Evolutionary conservation across 495 filamentous ascomycete species (phyloP).

Genomic region (Trichoderma parareesei): DNA sequence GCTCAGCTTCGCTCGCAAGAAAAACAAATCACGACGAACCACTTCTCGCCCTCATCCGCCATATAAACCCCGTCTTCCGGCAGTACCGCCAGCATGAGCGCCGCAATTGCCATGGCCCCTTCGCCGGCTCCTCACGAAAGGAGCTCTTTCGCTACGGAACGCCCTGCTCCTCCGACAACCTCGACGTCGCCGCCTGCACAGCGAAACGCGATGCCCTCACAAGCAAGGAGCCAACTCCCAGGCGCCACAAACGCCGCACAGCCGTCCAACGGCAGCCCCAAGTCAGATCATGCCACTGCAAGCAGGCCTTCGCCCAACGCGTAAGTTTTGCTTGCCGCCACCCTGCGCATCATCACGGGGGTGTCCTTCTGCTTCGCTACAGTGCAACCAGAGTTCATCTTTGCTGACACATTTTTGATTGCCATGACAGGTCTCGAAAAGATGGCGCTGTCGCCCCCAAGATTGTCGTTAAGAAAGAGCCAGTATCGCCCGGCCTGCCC

Average conservation of each 20-base stretch:
- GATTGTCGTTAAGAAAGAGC: conserved; percentile 95
- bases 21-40: not conserved
- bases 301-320: conserved; percentile 43
- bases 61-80: not conserved
- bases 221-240: conserved; percentile 15
- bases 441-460: conserved; percentile 49
- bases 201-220: not conserved
- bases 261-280: conserved; percentile 45
- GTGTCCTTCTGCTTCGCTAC: conserved; percentile 14
- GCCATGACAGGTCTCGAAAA: conserved; percentile 40
- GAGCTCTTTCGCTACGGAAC: conserved; percentile 32
- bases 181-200: conserved; percentile 10
- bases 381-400: conserved; percentile 15
- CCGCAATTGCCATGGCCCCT: conserved; percentile 52
- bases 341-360: conserved; percentile 12
- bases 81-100: conserved; percentile 40
- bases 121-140: conserved; percentile 52
- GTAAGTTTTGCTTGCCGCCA: conserved; percentile 27
- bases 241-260: conserved; percentile 28
- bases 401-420: conserved; percentile 17
- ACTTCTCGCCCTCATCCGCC: not conserved
- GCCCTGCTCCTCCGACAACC: conserved; percentile 4
- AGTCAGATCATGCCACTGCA: conserved; percentile 29
- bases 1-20: not conserved
- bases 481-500: conserved; percentile 71